Percentiles rank a stretch among this genome's conserved stretches.
phyloP scores from a whole-genome alignment of 2,329 filamentous ascomycete species.

The Apiospora malaysiana region DNA sequence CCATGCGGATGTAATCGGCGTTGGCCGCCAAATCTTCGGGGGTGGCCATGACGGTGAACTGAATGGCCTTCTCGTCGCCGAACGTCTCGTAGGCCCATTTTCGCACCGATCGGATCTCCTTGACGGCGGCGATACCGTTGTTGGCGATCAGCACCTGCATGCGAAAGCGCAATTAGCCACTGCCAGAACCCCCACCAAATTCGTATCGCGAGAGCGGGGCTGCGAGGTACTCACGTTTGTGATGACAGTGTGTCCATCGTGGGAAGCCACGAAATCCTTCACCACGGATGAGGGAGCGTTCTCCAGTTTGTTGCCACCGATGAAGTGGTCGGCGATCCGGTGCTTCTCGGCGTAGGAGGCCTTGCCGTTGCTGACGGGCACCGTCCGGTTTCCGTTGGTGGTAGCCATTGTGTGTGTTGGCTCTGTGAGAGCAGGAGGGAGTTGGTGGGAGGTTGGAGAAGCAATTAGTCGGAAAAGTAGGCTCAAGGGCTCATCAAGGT shows the following conservation, averaged over 20 bases:
- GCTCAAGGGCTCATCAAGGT: conserved; percentile 25
- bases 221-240: conserved; percentile 74
- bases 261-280: conserved; percentile 90
- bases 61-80: conserved; percentile 95
- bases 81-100: conserved; percentile 99
- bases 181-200: background rate
- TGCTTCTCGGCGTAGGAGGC: conserved; percentile 79
- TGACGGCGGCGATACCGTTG: conserved; percentile 99
- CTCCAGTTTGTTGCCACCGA: conserved; percentile 88
- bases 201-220: background rate
- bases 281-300: conserved; percentile 84
- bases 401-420: conserved; percentile 52
- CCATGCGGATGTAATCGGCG: conserved; percentile 99
- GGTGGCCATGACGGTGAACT: conserved; percentile 99
- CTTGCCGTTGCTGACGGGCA: conserved; percentile 53
- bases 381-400: conserved; percentile 43
- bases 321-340: conserved; percentile 90
- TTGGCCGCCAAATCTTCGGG: conserved; percentile 97
- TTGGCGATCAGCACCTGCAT: conserved; percentile 94
- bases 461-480: conserved; percentile 26
- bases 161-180: background rate
- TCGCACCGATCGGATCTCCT: conserved; percentile 97
- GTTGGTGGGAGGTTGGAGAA: conserved; percentile 20
- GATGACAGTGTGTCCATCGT: conserved; percentile 97
- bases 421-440: background rate